Evolutionary conservation across 192 early-diverging fungal species (phyloP), one percentile per base, ranked within the genome.

Genomic region (Mortierella hygrophila): DNA sequence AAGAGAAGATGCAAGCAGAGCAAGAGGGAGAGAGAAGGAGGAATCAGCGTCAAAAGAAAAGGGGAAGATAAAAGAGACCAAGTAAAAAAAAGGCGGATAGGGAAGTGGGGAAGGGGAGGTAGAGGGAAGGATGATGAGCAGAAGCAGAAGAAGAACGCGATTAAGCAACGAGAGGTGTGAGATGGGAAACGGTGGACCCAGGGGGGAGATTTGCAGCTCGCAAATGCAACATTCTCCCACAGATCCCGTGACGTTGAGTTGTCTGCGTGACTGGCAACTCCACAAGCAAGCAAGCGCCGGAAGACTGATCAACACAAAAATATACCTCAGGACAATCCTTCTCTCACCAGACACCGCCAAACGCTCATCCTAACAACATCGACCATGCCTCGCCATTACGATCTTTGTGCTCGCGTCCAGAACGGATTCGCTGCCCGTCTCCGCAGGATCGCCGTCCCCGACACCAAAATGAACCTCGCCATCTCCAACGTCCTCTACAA

Each of bases 361-460:
- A 26, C 29, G 29, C 60, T 65, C 60, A 32, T 65, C 60, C 29
- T 65, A 15, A 15, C 60, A 65, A 65, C 65, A 68, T 70, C 46
- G 4, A 70, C 52, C 68, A 97, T 97, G 96, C 92, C 94, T 80
- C 93, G 93, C 49, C 90, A 96, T 74, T 92, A 94, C 88, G 95
- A 97, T 89, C 92, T 97, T 38, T 97, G 95, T 82, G 94, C 96
- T 26, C 94, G 96, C 80, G 92, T 99, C 68, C 95, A 97, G 81
- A 99, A 99, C 90, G 94, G 95, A 57, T 98, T 97, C 88, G 91
- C 93, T 21, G 95, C 94, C n/a, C 91, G 94, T 18, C 88, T 97
- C 32, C 94, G 93, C 68, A 90, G 92, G 37, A 97, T 97, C 74
- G 96, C 96, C 40, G 93, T 99, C 55, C 97, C 97, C 10, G 93